Base-by-base conservation (phyloP, 345 rosid genomes). In the Salix arbutifolia region DNA sequence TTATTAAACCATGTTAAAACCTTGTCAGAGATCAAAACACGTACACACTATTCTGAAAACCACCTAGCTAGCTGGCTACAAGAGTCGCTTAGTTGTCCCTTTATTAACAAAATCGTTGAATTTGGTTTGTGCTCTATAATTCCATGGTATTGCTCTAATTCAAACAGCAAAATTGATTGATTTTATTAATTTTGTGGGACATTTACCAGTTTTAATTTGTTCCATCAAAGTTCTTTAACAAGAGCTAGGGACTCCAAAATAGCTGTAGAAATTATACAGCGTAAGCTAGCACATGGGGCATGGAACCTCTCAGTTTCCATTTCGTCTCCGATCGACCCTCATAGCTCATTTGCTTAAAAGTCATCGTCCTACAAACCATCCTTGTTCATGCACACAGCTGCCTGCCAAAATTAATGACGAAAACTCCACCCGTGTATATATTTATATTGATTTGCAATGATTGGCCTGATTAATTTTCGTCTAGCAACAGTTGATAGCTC, bases 331-430 rank as follows among this genome's bases (percentile, higher is more conserved):
- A n/a, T 25, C 48, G 44, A 9, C 31, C 21, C 25, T 0, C 13
- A 33, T 4, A 71, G 16, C 13, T 35, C 60, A 67, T 64, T 71
- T 37, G 69, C 69, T 52, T 52, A 53, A 75, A 75, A 67, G 72
- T 67, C 72, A 33, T 52, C 25, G 25, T 67, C 67, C 1, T 8
- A 70, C 6, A 16, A 40, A 2, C 5, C 37, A 33, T 33, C 37
- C 37, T 33, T 33, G 4, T 53, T 11, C 64, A 23, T 58, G 64
- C 28, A 58, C 6, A 10, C 64, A 58, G 64, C 64, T 58, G 64
- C 23, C 64, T n/a, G n/a, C n/a, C 9, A 56, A 8, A 56, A 56
- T 10, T 58, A 23, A 23, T 58, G 28, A 58, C n/a, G 62, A 56
- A 56, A 56, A 56, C n/a, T 0, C 64, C 26, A n/a, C 28, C 0